Evolutionary conservation across 106 monocot species (phyloP).

Genomic region (Dioscorea zingiberensis): DNA sequence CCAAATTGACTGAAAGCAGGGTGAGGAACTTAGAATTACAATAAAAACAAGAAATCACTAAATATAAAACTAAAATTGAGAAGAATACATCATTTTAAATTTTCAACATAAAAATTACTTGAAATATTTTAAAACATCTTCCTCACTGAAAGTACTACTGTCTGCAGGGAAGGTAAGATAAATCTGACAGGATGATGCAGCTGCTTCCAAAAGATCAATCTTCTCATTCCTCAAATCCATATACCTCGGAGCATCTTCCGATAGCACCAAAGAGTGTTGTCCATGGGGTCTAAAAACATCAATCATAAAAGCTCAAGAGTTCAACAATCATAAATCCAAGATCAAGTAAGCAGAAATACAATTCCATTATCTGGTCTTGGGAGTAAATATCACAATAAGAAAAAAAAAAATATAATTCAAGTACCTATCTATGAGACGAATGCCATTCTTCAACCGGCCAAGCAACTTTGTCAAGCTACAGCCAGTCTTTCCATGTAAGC

Average conservation of each 20-base stretch:
- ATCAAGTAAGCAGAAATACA: too few relatives aligned
- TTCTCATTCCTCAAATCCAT: conserved; percentile 37
- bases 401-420: too few relatives aligned
- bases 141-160: conserved; percentile 67
- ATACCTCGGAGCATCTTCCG: conserved; percentile 44
- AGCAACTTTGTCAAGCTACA: conserved; percentile 78
- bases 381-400: too few relatives aligned
- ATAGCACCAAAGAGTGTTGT: conserved; percentile 56
- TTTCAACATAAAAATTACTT: conserved; percentile 22
- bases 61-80: background rate
- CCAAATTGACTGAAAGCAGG: conserved; percentile 50
- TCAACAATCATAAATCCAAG: too few relatives aligned
- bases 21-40: background rate
- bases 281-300: conserved; percentile 54
- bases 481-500: conserved; percentile 71
- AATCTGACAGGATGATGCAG: conserved; percentile 57
- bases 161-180: conserved; percentile 89
- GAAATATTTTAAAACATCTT: conserved; percentile 76
- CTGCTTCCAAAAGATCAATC: conserved; percentile 2
- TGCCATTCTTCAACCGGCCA: conserved; percentile 50
- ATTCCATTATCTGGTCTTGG: too few relatives aligned
- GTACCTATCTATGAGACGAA: conserved; percentile 74
- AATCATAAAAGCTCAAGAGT: too few relatives aligned
- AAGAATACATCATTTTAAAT: background rate
- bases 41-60: background rate